Conservation (phyloP, 1,139 yeast genomes). For the Saccharomycopsis phalli region DNA sequence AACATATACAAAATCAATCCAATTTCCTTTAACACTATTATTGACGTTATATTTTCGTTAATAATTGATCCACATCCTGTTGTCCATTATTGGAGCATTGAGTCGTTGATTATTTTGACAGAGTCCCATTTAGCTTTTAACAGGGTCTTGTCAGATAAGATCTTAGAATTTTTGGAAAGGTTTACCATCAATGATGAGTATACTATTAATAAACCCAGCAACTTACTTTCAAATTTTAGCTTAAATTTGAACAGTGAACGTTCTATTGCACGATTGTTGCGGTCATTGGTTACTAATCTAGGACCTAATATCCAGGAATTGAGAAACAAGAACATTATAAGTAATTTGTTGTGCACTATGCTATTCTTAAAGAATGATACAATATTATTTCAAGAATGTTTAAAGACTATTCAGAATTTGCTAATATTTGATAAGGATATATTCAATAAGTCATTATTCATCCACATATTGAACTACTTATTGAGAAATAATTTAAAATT, state of each 20-base stretch:
- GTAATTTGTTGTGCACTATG: slow-evolving; percentile 24
- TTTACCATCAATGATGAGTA: slow-evolving; percentile 43
- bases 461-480: slow-evolving; percentile 23
- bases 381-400: slow-evolving; percentile 26
- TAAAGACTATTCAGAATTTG: slow-evolving; percentile 29
- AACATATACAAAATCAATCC: slow-evolving; percentile 43
- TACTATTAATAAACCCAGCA: slow-evolving; percentile 38
- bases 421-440: slow-evolving; percentile 27
- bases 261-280: slow-evolving; percentile 34
- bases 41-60: slow-evolving; percentile 52
- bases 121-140: slow-evolving; percentile 47
- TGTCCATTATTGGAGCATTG: slow-evolving; percentile 66
- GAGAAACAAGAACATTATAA: slow-evolving; percentile 24
- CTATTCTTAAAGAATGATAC: slow-evolving; percentile 24
- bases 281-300: slow-evolving; percentile 35
- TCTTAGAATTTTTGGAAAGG: slow-evolving; percentile 38
- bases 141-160: slow-evolving; percentile 32
- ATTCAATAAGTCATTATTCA: slow-evolving; percentile 19
- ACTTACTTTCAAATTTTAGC: slow-evolving; percentile 40
- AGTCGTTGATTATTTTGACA: slow-evolving; percentile 48
- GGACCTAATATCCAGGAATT: slow-evolving; percentile 41
- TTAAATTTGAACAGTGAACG: slow-evolving; percentile 33
- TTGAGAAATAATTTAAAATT: slow-evolving; percentile 26
- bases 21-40: slow-evolving; percentile 35
- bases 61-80: slow-evolving; percentile 77